A percentile compares a stretch with the other conserved stretches of the same genome.
phyloP scores from a whole-genome alignment of 2,329 filamentous ascomycete species.

The Penicillium palitans region DNA sequence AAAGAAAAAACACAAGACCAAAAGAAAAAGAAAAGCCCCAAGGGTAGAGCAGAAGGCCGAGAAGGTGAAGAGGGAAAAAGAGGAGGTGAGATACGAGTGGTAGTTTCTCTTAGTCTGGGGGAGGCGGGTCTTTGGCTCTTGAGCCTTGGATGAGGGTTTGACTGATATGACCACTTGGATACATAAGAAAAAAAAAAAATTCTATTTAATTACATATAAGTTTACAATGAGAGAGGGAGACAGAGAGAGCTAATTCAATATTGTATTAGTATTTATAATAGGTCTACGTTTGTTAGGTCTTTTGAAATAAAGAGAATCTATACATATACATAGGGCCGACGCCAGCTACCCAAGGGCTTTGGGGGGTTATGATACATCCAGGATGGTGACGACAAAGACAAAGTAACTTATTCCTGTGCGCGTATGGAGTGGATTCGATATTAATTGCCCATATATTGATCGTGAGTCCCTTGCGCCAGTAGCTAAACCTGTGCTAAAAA shows the following conservation, averaged over 20 bases:
- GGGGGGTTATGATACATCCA: constrained; percentile 1
- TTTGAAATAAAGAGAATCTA: background rate
- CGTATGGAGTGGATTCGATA: constrained; percentile 5
- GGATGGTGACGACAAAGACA: background rate
- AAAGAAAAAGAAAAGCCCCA: constrained; percentile 15
- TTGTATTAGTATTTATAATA: background rate
- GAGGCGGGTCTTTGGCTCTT: constrained; percentile 19
- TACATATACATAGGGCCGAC: background rate
- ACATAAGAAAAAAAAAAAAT: background rate
- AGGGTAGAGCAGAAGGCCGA: constrained; percentile 8
- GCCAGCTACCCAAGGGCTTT: background rate
- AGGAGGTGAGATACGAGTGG: constrained; percentile 21
- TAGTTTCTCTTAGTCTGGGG: constrained; percentile 26
- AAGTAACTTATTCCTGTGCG: background rate
- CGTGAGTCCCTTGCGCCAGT: constrained; percentile 13
- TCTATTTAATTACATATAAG: background rate
- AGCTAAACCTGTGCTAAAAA: constrained; percentile 16
- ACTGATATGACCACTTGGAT: background rate
- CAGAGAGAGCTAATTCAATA: background rate
- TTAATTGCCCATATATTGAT: constrained; percentile 8
- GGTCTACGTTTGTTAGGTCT: background rate
- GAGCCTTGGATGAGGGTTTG: constrained; percentile 7
- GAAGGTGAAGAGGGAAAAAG: constrained; percentile 23
- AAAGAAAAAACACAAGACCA: constrained; percentile 16
- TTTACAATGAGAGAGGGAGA: background rate